phyloP scores from a whole-genome alignment of 345 rosid genomes.

The Boechera retrofracta region DNA sequence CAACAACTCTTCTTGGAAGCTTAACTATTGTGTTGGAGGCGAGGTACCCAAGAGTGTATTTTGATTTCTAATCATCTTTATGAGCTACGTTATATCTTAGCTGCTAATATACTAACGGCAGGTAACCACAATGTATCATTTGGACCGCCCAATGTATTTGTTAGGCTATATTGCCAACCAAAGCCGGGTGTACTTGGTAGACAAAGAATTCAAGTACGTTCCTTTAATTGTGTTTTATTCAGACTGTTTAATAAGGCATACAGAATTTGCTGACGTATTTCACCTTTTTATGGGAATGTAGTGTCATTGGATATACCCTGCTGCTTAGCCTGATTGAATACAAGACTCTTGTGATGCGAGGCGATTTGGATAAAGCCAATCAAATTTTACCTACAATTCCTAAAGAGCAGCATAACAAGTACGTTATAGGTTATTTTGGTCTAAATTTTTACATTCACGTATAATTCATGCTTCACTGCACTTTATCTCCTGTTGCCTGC shows the following conservation, averaged over 20 bases:
- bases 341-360: constrained; percentile 96
- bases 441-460: background rate
- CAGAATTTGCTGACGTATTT: constrained; percentile 11
- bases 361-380: constrained; percentile 79
- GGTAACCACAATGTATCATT: constrained; percentile 98
- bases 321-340: constrained; percentile 91
- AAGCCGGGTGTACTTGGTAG: constrained; percentile 94
- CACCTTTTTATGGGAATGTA: constrained; percentile 40
- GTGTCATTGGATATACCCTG: constrained; percentile 81
- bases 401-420: constrained; percentile 85
- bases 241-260: constrained; percentile 18
- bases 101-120: constrained; percentile 38
- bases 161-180: constrained; percentile 97
- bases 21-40: constrained; percentile 98
- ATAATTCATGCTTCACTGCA: constrained; percentile 16
- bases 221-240: constrained; percentile 14
- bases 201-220: constrained; percentile 98
- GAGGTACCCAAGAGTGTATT: constrained; percentile 62
- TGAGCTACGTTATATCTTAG: background rate
- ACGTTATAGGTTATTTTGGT: constrained; percentile 29
- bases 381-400: constrained; percentile 85
- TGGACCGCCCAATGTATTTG: constrained; percentile 99
- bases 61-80: constrained; percentile 15
- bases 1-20: constrained; percentile 97
- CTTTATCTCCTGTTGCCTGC: constrained; percentile 18